Evolutionary conservation across 164 flowering plant species (phyloP).

Genomic region (Aristolochia fimbriata): DNA sequence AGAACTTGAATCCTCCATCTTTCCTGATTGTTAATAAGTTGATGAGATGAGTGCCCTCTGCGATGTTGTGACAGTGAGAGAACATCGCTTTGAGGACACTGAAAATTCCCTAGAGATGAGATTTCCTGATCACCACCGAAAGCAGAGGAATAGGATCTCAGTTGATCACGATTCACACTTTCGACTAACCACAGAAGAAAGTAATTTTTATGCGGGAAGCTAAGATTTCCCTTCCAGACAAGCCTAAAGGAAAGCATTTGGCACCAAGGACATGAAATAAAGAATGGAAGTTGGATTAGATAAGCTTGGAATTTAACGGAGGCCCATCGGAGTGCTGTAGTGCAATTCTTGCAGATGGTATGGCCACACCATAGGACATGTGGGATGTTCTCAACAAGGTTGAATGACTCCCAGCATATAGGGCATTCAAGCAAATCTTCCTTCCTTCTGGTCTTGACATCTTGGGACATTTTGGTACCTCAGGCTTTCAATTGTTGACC

Average conservation of each 20-base stretch:
- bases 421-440: no score
- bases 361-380: slow-evolving; percentile 77
- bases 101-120: background rate
- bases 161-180: slow-evolving; percentile 46
- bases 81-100: no score
- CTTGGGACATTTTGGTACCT: no score
- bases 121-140: slow-evolving; percentile 6
- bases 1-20: slow-evolving; percentile 24
- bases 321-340: slow-evolving; percentile 45
- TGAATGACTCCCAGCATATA: no score
- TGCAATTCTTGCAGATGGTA: slow-evolving; percentile 61
- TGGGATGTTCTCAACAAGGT: slow-evolving; percentile 19
- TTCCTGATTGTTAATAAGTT: slow-evolving; percentile 2
- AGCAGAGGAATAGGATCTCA: slow-evolving; percentile 9
- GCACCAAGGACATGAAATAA: slow-evolving; percentile 81
- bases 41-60: background rate
- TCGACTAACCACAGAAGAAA: slow-evolving; percentile 76
- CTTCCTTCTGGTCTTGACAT: no score
- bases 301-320: slow-evolving; percentile 33
- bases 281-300: slow-evolving; percentile 44
- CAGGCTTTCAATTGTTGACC: no score
- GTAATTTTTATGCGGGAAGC: slow-evolving; percentile 59
- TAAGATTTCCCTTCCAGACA: slow-evolving; percentile 47
- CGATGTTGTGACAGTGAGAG: no score
- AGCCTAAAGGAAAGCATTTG: slow-evolving; percentile 42